Percentiles rank a stretch among this genome's conserved stretches.
Conservation (phyloP, 495 filamentous ascomycete species). For the Podospora didyma region DNA sequence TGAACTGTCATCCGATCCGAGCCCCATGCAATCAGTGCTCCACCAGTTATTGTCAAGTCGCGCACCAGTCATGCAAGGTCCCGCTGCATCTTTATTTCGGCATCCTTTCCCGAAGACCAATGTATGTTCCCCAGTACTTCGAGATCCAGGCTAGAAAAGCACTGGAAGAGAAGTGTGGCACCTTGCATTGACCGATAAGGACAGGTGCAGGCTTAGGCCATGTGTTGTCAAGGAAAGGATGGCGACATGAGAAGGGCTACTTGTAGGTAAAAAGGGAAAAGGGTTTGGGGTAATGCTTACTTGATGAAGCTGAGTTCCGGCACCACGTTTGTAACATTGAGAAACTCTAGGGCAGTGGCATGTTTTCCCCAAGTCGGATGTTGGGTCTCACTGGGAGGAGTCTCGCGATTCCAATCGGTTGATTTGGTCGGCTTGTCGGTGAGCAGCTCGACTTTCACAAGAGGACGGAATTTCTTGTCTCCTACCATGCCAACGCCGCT, state of each 20-base stretch:
- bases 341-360: constrained; percentile 32
- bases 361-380: constrained; percentile 37
- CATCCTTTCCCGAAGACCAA: neutral
- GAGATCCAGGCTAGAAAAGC: neutral
- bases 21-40: neutral
- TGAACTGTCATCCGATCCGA: neutral
- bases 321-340: constrained; percentile 33
- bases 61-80: neutral
- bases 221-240: neutral
- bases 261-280: neutral
- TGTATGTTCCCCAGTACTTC: neutral
- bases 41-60: neutral
- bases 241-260: no score
- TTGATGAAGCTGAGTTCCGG: constrained; percentile 46
- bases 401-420: constrained; percentile 29
- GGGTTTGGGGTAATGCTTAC: constrained; percentile 26
- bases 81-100: neutral
- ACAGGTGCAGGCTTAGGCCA: neutral
- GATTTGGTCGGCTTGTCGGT: constrained; percentile 54
- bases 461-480: constrained; percentile 29
- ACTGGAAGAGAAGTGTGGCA: neutral
- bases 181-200: neutral
- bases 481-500: constrained; percentile 22
- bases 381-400: constrained; percentile 29
- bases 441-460: constrained; percentile 76